Percentiles rank a stretch among this genome's conserved stretches.
phyloP scores from a whole-genome alignment of 2,329 filamentous ascomycete genomes.

The Graphiopsis chlorocephala region DNA sequence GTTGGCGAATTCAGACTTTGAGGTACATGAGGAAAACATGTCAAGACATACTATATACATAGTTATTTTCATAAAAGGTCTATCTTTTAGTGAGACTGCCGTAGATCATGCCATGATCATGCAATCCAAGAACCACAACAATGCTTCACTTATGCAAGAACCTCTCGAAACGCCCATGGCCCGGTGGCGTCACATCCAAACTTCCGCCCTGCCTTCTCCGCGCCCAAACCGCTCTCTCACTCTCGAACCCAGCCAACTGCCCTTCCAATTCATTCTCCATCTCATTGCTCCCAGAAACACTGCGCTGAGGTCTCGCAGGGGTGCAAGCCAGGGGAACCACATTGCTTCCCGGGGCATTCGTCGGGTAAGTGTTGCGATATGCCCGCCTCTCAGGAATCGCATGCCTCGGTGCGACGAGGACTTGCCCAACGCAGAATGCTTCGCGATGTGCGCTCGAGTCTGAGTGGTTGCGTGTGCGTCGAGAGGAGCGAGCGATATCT shows the following conservation, averaged over 20 bases:
- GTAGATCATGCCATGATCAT: not conserved
- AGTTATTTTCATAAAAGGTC: not conserved
- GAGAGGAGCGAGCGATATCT: conserved; percentile 22
- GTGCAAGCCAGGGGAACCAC: not conserved
- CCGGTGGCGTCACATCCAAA: conserved; percentile 32
- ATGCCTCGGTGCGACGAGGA: conserved; percentile 6
- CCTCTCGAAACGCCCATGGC: conserved; percentile 32
- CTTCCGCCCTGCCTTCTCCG: conserved; percentile 21
- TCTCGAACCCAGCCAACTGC: conserved; percentile 23
- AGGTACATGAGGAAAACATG: too few species aligned
- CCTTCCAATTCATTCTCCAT: conserved; percentile 29
- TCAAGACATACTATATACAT: not conserved
- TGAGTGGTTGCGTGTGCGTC: conserved; percentile 21
- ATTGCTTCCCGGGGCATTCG: conserved; percentile 13
- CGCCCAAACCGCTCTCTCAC: conserved; percentile 26
- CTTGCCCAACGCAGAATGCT: conserved; percentile 2
- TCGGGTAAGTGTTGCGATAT: conserved; percentile 20
- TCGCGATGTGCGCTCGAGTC: conserved; percentile 16
- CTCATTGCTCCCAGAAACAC: not conserved
- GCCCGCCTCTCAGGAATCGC: conserved; percentile 14
- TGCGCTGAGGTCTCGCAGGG: not conserved
- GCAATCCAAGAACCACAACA: not conserved
- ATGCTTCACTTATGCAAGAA: conserved; percentile 21
- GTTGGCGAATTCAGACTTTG: not conserved
- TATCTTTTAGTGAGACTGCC: not conserved